Percentiles rank a stretch among this genome's conserved stretches.
Conservation (phyloP, 1,284 basidiomycete species). For the Stygiomarasmius scandens region DNA sequence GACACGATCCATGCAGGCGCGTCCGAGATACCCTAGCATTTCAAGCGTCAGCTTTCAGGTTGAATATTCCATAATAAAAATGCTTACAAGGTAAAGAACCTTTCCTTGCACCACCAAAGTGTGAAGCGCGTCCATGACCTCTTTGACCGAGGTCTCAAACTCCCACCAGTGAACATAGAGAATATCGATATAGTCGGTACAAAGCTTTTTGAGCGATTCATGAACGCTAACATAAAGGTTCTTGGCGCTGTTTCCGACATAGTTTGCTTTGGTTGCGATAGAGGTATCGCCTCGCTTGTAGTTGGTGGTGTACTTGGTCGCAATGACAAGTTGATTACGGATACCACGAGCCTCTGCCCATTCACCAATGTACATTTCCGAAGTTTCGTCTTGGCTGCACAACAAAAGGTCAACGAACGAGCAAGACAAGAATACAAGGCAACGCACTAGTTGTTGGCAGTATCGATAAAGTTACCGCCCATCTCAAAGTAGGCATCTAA, state of each 20-base stretch:
- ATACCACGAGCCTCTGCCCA: conserved; percentile 11
- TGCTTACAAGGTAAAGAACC: conserved; percentile 50
- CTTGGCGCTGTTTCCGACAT: conserved; percentile 51
- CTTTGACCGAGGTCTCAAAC: conserved; percentile 53
- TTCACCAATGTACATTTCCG: conserved; percentile 8
- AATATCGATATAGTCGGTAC: conserved; percentile 57
- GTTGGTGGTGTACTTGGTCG: conserved; percentile 21
- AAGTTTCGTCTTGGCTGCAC: conserved; percentile 9
- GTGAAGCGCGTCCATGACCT: conserved; percentile 56
- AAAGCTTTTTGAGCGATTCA: conserved; percentile 55
- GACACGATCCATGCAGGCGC: conserved; percentile 54
- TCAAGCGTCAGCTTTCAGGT: background rate
- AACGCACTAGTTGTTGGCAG: conserved; percentile 9
- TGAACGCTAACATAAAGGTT: conserved; percentile 46
- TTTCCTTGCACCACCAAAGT: conserved; percentile 46
- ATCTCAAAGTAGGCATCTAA: conserved; percentile 29
- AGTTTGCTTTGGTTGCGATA: conserved; percentile 40
- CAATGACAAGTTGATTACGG: conserved; percentile 7
- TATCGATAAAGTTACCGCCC: conserved; percentile 16
- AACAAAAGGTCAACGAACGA: background rate
- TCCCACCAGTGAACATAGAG: conserved; percentile 61
- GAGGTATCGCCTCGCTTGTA: conserved; percentile 29
- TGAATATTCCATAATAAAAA: background rate
- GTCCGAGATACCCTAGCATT: conserved; percentile 30
- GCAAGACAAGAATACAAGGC: background rate